Percentiles rank a stretch among this genome's conserved stretches.
Evolutionary conservation across 169 alveolate species (phyloP).

Genomic region (Theileria luwenshuni): DNA sequence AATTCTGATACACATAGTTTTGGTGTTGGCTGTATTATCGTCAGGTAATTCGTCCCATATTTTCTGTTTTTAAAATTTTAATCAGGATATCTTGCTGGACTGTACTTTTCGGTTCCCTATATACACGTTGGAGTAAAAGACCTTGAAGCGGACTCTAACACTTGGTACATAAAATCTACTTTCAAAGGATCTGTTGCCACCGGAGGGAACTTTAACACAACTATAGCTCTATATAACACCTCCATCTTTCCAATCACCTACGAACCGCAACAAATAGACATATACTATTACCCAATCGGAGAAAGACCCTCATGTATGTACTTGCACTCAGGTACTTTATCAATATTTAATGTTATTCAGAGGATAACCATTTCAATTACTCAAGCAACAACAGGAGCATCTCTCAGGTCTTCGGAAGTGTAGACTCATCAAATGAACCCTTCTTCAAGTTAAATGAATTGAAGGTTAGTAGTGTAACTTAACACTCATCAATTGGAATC

Average conservation of each 20-base stretch:
- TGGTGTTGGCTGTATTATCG: not conserved
- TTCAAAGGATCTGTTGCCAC: conserved; percentile 43
- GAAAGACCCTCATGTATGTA: conserved; percentile 49
- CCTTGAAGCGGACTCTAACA: conserved; percentile 9
- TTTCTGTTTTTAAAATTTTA: not conserved
- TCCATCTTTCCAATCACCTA: conserved; percentile 65
- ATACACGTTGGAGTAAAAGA: conserved; percentile 24
- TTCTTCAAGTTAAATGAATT: conserved; percentile 22
- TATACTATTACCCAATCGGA: conserved; percentile 73
- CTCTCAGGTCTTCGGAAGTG: not conserved
- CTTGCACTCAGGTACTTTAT: conserved; percentile 55
- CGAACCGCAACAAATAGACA: conserved; percentile 48
- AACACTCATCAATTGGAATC: not conserved
- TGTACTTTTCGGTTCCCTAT: conserved; percentile 26
- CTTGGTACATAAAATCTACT: conserved; percentile 55
- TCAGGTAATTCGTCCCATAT: conserved; percentile 4
- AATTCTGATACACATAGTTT: conserved; percentile 17
- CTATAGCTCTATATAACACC: conserved; percentile 50
- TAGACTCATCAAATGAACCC: conserved; percentile 13
- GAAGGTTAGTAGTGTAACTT: conserved; percentile 9
- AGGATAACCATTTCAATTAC: not conserved
- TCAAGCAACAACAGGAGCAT: not conserved
- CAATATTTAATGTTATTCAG: conserved; percentile 11
- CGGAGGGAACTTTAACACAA: conserved; percentile 66
- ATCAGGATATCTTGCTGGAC: conserved; percentile 38